A percentile compares a stretch with the other conserved stretches of the same genome.
Conservation (phyloP, 2,329 filamentous ascomycete species). For the Byssoonygena ceratinophila region DNA sequence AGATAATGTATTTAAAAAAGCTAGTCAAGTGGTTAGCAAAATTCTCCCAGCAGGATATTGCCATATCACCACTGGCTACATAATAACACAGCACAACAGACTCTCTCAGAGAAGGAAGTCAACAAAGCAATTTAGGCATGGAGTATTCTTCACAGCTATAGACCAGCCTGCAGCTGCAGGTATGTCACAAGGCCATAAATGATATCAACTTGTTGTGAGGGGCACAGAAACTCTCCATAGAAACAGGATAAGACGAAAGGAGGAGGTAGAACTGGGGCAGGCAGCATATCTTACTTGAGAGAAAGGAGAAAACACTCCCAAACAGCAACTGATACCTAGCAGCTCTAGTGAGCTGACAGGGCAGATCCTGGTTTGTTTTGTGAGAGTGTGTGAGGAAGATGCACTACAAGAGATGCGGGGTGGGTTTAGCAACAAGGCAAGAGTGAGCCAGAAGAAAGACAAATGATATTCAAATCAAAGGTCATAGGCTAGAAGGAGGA, state of each 20-base stretch:
- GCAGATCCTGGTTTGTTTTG: background rate
- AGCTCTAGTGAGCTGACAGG: background rate
- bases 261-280: background rate
- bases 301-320: background rate
- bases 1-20: background rate
- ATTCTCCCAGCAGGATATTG: background rate
- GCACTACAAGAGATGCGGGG: background rate
- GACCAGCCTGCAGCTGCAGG: background rate
- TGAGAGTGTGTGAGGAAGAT: background rate
- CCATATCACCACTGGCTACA: background rate
- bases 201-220: background rate
- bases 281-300: background rate
- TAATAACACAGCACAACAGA: background rate
- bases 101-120: too few relatives aligned
- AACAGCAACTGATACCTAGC: background rate
- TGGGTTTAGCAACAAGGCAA: background rate
- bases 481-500: too few relatives aligned
- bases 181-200: background rate
- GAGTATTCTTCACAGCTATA: too few relatives aligned
- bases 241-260: background rate
- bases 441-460: too few relatives aligned
- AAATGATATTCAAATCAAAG: too few relatives aligned
- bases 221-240: background rate
- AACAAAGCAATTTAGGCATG: too few relatives aligned
- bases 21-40: conserved; percentile 1